Conservation (phyloP, 2,329 filamentous ascomycete species). For the Colletotrichum neosansevieriae region DNA sequence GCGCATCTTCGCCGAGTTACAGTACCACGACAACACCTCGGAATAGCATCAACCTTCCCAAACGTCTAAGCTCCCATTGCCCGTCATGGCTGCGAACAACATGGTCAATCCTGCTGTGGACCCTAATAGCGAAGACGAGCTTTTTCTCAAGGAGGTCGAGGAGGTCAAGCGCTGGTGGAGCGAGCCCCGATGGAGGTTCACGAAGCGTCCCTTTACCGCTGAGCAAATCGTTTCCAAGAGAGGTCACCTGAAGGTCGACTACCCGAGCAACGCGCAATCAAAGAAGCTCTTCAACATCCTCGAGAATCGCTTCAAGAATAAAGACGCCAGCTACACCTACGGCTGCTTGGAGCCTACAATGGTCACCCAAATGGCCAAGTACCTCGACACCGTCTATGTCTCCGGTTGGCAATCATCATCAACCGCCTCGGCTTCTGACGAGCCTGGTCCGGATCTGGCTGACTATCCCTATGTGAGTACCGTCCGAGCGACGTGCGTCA, state of each 20-base stretch:
- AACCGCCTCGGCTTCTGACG: slow-evolving; percentile 92
- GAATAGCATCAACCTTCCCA: slow-evolving; percentile 1
- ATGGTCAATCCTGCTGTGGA: slow-evolving; percentile 71
- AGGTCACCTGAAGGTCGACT: slow-evolving; percentile 89
- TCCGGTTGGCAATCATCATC: slow-evolving; percentile 99
- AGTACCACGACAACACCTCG: neutral
- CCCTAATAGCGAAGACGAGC: slow-evolving; percentile 69
- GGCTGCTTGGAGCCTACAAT: slow-evolving; percentile 98
- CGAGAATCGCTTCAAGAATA: slow-evolving; percentile 87
- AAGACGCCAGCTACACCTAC: slow-evolving; percentile 92
- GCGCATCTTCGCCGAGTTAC: neutral
- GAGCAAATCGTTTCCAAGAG: slow-evolving; percentile 98
- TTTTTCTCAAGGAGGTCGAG: slow-evolving; percentile 85
- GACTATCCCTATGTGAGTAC: slow-evolving; percentile 89
- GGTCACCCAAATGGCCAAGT: slow-evolving; percentile 99
- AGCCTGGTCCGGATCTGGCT: slow-evolving; percentile 96
- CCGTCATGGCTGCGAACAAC: slow-evolving; percentile 70
- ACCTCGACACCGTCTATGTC: slow-evolving; percentile 97
- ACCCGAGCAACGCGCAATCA: slow-evolving; percentile 87
- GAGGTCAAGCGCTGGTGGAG: slow-evolving; percentile 95
- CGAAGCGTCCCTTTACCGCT: slow-evolving; percentile 91
- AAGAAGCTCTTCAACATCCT: slow-evolving; percentile 97
- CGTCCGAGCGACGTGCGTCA: neutral
- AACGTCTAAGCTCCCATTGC: slow-evolving; percentile 27
- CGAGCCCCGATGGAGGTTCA: slow-evolving; percentile 91